Evolutionary conservation across 345 rosid genomes (phyloP), one percentile per base, ranked within the genome.

Genomic region (Iberis pinnata): DNA sequence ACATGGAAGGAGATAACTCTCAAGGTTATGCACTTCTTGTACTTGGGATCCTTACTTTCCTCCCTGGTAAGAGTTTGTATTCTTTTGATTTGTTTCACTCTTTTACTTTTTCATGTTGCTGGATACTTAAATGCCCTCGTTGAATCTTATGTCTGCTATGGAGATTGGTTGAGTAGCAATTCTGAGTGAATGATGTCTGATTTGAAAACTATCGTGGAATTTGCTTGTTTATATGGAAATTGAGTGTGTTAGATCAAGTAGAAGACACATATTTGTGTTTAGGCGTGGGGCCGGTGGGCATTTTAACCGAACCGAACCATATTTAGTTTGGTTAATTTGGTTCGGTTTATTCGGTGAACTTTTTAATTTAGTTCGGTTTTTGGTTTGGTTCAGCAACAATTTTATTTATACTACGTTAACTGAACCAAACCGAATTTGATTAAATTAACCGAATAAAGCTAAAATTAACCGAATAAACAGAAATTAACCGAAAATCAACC

Each of bases 1-100:
- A 89, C 65, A 83, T 89, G 88, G 89, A 80, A 32, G 94, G 88
- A 36, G 94, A 89, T 26, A 70, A 64, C 40, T 82, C 95, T 6
- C 95, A 83, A 65, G 95, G 69, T 9, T 86, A 78, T 52, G 97
- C 94, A 17, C 88, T 86, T 53, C 63, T 86, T 36, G 75, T 71
- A 54, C 93, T 83, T 18, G 95, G 97, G 27, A 33, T 86, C 60
- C 75, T 89, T 55, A 63, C 94, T 42, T 89, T 89, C 74, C 80
- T 86, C 14, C 97, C 95, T 64, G 94, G 95, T 89, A 70, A 53
- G 60, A 35, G 4, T 33, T 43, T 0, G 6, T 1, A 9, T 37
- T 44, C 12, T 33, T 14, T 47, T 20, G 18, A 2, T 37, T 12
- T 10, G 1, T 20, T 55, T 39, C 9, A 1, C 36, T 31, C 14